phyloP scores from a whole-genome alignment of 352 stramenopile species.

The Phytophthora syringae region DNA sequence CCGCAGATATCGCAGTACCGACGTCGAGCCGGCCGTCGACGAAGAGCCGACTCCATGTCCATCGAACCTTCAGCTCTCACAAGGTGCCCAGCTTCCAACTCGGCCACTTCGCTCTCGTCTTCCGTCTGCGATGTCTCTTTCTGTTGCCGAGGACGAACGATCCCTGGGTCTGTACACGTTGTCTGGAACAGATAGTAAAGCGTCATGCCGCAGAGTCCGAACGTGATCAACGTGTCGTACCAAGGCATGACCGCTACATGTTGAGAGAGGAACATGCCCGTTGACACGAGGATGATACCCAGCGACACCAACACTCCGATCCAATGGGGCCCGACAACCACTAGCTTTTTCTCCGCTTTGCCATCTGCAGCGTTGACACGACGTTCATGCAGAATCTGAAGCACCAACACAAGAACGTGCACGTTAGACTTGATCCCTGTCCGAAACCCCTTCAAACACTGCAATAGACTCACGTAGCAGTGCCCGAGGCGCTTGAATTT shows the following conservation, averaged over 20 bases:
- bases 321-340: slow-evolving; percentile 84
- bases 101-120: slow-evolving; percentile 25
- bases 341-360: slow-evolving; percentile 34
- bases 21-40: slow-evolving; percentile 23
- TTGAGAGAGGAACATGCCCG: slow-evolving; percentile 66
- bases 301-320: slow-evolving; percentile 77
- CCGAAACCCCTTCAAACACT: background rate
- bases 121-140: slow-evolving; percentile 25
- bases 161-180: slow-evolving; percentile 78
- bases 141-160: slow-evolving; percentile 40
- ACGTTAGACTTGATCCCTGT: slow-evolving; percentile 26
- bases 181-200: slow-evolving; percentile 79
- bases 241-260: slow-evolving; percentile 55
- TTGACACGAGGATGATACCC: slow-evolving; percentile 64
- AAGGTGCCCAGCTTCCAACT: slow-evolving; percentile 29
- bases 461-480: slow-evolving; percentile 34
- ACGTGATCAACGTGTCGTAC: slow-evolving; percentile 66
- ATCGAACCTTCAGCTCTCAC: background rate
- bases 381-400: slow-evolving; percentile 59
- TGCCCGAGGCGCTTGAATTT: slow-evolving; percentile 62
- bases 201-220: slow-evolving; percentile 59
- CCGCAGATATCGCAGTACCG: slow-evolving; percentile 77
- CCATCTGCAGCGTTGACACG: slow-evolving; percentile 33
- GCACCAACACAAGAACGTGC: background rate
- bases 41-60: slow-evolving; percentile 12